Evolutionary conservation across 2,329 filamentous ascomycete species (phyloP).

Genomic region (Lithohypha guttulata): DNA sequence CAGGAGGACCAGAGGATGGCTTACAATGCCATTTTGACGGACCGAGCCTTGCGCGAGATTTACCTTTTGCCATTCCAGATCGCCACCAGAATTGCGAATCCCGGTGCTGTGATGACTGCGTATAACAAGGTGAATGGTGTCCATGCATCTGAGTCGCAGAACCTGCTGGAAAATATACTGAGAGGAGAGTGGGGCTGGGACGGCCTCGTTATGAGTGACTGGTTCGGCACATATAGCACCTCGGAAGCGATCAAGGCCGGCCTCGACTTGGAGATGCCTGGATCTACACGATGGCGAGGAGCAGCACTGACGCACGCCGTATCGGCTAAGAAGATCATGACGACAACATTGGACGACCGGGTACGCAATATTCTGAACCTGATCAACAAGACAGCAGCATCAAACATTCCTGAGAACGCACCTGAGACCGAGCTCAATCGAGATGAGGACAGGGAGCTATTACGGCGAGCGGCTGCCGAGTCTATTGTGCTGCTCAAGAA

Average conservation of each 20-base stretch:
- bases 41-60: conserved; percentile 50
- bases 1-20: conserved; percentile 34
- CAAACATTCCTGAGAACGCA: conserved; percentile 12
- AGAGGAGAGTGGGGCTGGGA: conserved; percentile 36
- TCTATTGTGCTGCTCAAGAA: conserved; percentile 66
- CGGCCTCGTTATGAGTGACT: conserved; percentile 36
- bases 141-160: conserved; percentile 29
- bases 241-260: conserved; percentile 33
- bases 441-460: conserved; percentile 50
- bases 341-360: conserved; percentile 20
- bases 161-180: conserved; percentile 31
- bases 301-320: conserved; percentile 21
- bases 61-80: conserved; percentile 54
- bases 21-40: conserved; percentile 30
- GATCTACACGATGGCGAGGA: conserved; percentile 33
- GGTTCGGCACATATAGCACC: conserved; percentile 35
- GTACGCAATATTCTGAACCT: conserved; percentile 26
- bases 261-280: conserved; percentile 37
- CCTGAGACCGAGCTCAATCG: conserved; percentile 41
- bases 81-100: conserved; percentile 43
- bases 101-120: conserved; percentile 46
- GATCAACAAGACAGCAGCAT: conserved; percentile 20
- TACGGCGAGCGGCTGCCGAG: conserved; percentile 57
- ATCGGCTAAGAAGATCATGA: conserved; percentile 23
- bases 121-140: conserved; percentile 47